A percentile compares a stretch with the other conserved stretches of the same genome.
Evolutionary conservation across 306 rosid genomes (phyloP).

Genomic region (Bauhinia variegata): DNA sequence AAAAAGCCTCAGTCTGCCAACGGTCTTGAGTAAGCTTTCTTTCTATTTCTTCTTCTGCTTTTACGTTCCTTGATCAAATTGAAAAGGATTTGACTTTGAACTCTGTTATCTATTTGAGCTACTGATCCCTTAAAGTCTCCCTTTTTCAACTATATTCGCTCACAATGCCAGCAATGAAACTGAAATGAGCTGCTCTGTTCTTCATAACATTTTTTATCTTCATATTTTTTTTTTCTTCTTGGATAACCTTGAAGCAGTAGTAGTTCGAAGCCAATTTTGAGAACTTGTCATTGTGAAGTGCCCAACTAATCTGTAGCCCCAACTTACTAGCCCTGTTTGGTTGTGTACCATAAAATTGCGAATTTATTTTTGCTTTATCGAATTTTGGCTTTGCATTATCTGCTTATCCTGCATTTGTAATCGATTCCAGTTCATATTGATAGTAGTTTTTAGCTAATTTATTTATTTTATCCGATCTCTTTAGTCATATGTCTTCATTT

Average conservation of each 20-base stretch:
- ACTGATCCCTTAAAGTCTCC: not conserved
- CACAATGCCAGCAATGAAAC: conserved; percentile 8
- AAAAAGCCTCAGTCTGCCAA: conserved; percentile 46
- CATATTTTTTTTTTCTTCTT: not conserved
- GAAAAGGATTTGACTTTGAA: not conserved
- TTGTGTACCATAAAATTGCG: conserved; percentile 6
- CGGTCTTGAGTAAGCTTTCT: conserved; percentile 51
- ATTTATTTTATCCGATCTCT: conserved; percentile 13
- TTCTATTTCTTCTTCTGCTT: not conserved
- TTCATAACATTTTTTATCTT: not conserved
- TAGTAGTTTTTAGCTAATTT: not conserved
- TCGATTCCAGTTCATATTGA: conserved; percentile 15
- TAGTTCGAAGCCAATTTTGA: conserved; percentile 8
- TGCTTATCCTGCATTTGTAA: conserved; percentile 4
- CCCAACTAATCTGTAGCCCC: not conserved
- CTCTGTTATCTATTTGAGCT: not conserved
- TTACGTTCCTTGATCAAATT: not conserved
- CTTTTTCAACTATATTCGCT: not conserved
- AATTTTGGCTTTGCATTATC: conserved; percentile 5
- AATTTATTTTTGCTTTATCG: not conserved
- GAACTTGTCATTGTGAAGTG: not conserved
- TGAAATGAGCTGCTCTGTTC: not conserved
- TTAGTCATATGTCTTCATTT: conserved; percentile 17
- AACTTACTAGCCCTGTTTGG: not conserved
- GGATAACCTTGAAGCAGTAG: not conserved